Evolutionary conservation across 129 eudicot species (phyloP).

Genomic region (Dittrichia graveolens): DNA sequence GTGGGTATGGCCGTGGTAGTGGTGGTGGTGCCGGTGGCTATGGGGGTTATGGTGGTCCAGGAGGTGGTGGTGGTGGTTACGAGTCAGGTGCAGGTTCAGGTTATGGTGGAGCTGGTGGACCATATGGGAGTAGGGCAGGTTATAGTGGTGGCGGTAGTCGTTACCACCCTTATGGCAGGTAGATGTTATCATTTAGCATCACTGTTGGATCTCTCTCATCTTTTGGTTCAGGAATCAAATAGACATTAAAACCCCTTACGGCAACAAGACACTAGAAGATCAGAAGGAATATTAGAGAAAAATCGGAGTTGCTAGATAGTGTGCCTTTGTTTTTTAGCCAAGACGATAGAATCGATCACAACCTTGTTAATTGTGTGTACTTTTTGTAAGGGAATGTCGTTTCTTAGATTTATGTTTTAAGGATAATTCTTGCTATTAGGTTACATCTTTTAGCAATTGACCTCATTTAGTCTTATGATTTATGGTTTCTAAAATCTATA

Average conservation of each 20-base stretch:
- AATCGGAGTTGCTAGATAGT: constrained; percentile 31
- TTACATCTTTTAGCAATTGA: constrained; percentile 26
- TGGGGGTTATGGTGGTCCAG: constrained; percentile 69
- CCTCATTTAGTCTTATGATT: constrained; percentile 19
- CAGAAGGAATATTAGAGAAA: constrained; percentile 30
- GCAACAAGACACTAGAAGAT: constrained; percentile 46
- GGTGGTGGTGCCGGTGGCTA: constrained; percentile 62
- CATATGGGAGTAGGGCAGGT: constrained; percentile 78
- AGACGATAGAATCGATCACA: constrained; percentile 21
- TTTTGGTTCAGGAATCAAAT: constrained; percentile 33
- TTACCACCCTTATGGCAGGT: constrained; percentile 90
- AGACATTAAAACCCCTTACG: constrained; percentile 34
- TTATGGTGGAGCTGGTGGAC: constrained; percentile 71
- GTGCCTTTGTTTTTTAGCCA: constrained; percentile 21
- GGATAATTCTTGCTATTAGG: constrained; percentile 35
- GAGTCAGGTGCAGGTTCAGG: constrained; percentile 63
- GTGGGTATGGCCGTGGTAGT: constrained; percentile 78
- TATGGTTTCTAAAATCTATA: constrained; percentile 11
- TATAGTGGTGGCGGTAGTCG: constrained; percentile 63
- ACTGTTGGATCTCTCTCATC: constrained; percentile 21
- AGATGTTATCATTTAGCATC: constrained; percentile 37
- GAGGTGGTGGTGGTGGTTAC: constrained; percentile 45
- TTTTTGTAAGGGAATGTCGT: constrained; percentile 31
- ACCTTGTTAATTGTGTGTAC: constrained; percentile 32
- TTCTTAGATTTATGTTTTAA: constrained; percentile 33